Evolutionary conservation across 1,284 basidiomycete species (phyloP).

Genomic region (Trametes versicolor): DNA sequence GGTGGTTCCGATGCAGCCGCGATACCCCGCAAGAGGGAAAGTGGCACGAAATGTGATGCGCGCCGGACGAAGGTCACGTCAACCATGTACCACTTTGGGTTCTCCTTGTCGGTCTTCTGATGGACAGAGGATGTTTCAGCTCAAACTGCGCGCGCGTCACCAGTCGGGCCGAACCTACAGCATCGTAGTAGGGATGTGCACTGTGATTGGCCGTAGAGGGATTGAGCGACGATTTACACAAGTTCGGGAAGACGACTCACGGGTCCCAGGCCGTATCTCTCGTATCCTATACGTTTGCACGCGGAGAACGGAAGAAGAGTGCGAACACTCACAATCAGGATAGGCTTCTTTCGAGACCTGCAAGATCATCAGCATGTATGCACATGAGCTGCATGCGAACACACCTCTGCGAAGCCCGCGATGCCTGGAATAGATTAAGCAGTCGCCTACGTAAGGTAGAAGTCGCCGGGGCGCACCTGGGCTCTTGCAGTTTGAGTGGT

Average conservation of each 20-base stretch:
- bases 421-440: constrained; percentile 64
- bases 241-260: constrained; percentile 52
- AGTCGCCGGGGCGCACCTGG: constrained; percentile 65
- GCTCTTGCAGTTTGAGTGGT: constrained; percentile 93
- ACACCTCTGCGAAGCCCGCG: constrained; percentile 83
- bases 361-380: constrained; percentile 6
- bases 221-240: constrained; percentile 7
- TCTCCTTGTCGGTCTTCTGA: constrained; percentile 78
- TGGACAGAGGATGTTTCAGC: background rate
- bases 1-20: constrained; percentile 55
- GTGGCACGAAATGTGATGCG: constrained; percentile 79
- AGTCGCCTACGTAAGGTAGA: background rate
- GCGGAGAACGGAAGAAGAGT: constrained; percentile 14
- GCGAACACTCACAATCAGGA: constrained; percentile 78
- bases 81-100: constrained; percentile 96
- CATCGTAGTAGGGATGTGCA: constrained; percentile 89
- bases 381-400: constrained; percentile 28
- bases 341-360: constrained; percentile 88
- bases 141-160: background rate
- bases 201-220: constrained; percentile 44
- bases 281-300: constrained; percentile 30
- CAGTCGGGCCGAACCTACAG: constrained; percentile 52
- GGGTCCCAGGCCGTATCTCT: constrained; percentile 90
- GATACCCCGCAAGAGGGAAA: constrained; percentile 79
- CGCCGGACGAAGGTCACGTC: constrained; percentile 80